Base-by-base conservation (phyloP, 2,329 filamentous ascomycete species). In the Xylaria sp. region DNA sequence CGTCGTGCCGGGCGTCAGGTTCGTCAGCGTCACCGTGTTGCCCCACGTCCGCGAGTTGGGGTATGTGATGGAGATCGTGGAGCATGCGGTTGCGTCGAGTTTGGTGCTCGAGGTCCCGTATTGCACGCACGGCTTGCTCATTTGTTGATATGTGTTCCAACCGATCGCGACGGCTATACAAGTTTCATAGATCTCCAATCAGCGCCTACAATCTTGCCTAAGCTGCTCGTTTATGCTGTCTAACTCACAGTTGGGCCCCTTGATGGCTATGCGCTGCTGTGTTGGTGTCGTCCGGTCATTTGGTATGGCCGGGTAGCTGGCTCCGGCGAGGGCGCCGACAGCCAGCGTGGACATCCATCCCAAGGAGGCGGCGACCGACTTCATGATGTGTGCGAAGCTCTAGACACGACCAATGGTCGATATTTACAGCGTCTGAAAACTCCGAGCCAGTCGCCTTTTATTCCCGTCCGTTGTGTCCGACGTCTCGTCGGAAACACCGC, bases 131-230 rank as follows among this genome's bases (percentile, higher is more conserved):
- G 80, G 72, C 37, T 78, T 68, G 58, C 67, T 70, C 13, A 83
- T 67, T 62, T 80, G 67, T 58, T 77, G 63, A 67, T 85, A 86
- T 0, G 84, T 87, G 68, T 86, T 86, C 84, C 84, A 87, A 1
- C 79, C 83, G 35, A 87, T 74, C 0, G 81, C 80, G 6, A 85
- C 76, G 33, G 79, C 83, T 85, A 52, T 8, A 8, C 25, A 21
- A 15, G 29, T 13, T 25, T 43, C 21, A 40, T 21, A 3, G 37
- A n/a, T 48, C 47, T 19, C 27, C 53, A 59, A 52, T 54, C 6
- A 54, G 31, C 33, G 15, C 4, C 8, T 27, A 17, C 10, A 3
- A 23, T 38, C 4, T 17, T 8, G 15, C 13, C 0, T 2, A 15
- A 23, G 17, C 11, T 49, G 3, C 35, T 23, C n/a, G 15, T n/a